Conservation (phyloP, 208 protist species). For the Crithidia mellificae region DNA sequence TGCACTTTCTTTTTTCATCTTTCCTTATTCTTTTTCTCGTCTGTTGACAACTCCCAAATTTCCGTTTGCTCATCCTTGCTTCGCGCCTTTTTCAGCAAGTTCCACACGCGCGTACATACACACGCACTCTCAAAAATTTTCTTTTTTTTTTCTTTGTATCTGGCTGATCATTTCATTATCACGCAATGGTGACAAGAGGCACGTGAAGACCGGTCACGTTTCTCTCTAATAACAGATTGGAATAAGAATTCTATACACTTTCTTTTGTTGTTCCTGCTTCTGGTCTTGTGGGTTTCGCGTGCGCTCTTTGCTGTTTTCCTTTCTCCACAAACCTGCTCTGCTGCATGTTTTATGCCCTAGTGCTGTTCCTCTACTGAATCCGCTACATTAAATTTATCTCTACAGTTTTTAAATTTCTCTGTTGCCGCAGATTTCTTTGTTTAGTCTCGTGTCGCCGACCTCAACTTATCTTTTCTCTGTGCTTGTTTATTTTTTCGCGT, state of each 20-base stretch:
- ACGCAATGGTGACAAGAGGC: not conserved
- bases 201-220: not conserved
- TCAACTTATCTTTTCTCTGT: too few species aligned
- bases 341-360: too few species aligned
- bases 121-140: not conserved
- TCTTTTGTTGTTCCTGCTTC: not conserved
- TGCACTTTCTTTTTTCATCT: too few species aligned
- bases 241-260: too few species aligned
- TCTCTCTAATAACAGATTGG: not conserved
- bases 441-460: too few species aligned
- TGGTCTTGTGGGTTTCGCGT: not conserved
- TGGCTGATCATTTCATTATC: not conserved
- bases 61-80: too few species aligned
- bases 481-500: not conserved
- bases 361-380: not conserved
- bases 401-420: too few species aligned
- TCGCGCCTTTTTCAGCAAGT: not conserved
- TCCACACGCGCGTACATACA: not conserved
- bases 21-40: not conserved
- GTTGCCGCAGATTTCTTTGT: not conserved
- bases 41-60: not conserved
- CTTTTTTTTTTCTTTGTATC: too few species aligned
- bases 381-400: not conserved
- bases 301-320: not conserved
- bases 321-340: too few species aligned